Conservation (phyloP, 495 filamentous ascomycete genomes). For the Podospora australis region DNA sequence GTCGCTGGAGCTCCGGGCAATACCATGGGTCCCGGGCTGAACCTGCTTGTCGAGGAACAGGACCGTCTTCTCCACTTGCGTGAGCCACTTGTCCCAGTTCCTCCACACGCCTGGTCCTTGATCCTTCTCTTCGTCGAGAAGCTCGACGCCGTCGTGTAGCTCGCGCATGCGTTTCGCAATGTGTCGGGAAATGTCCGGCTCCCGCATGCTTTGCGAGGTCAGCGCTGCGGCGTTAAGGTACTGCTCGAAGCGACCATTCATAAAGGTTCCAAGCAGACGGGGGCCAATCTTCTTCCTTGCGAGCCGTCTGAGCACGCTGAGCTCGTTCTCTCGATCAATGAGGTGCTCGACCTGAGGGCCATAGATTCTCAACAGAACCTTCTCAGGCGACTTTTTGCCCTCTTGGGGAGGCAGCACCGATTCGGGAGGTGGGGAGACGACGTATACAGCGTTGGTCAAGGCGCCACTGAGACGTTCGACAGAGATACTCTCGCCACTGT, state of each 20-base stretch:
- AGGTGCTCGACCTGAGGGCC: constrained; percentile 93
- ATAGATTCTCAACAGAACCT: constrained; percentile 87
- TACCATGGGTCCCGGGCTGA: constrained; percentile 16
- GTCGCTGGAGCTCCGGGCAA: constrained; percentile 28
- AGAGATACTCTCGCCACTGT: constrained; percentile 57
- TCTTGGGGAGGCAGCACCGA: constrained; percentile 27
- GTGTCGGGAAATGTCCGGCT: constrained; percentile 76
- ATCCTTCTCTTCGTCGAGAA: constrained; percentile 69
- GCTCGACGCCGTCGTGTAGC: constrained; percentile 86
- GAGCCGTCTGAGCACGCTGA: constrained; percentile 78
- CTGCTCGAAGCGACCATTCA: constrained; percentile 94
- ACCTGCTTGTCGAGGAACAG: constrained; percentile 69
- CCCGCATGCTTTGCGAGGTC: constrained; percentile 67
- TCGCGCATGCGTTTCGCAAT: constrained; percentile 99
- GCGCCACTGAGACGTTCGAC: constrained; percentile 87
- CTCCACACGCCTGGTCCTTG: constrained; percentile 76
- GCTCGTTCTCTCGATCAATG: constrained; percentile 86
- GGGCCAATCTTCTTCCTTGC: constrained; percentile 90
- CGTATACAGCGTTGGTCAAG: constrained; percentile 92
- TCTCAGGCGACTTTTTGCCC: constrained; percentile 43
- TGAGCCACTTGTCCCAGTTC: constrained; percentile 95
- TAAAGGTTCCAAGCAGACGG: constrained; percentile 85
- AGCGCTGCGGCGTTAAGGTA: constrained; percentile 78
- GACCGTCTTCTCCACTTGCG: constrained; percentile 69
- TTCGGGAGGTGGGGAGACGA: constrained; percentile 74